Evolutionary conservation across 768 basidiomycete genomes (phyloP).

Genomic region (Auricularia auricula-judae): DNA sequence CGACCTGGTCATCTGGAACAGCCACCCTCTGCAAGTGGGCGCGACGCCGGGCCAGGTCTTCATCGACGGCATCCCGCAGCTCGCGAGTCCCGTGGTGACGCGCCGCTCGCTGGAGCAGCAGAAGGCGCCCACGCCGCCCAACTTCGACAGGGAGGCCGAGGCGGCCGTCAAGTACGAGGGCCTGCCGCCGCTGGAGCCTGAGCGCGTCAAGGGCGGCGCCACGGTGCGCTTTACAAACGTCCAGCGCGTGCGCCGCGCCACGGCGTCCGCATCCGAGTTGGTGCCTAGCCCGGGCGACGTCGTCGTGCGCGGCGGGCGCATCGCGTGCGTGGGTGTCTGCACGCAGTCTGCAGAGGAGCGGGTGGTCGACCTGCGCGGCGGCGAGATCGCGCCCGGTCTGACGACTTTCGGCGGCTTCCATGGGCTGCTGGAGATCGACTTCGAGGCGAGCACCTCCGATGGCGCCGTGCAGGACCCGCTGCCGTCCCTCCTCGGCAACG

Average conservation of each 20-base stretch:
- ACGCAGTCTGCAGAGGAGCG: slow-evolving; percentile 22
- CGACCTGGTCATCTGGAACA: slow-evolving; percentile 68
- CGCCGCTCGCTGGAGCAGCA: slow-evolving; percentile 23
- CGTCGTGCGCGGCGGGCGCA: slow-evolving; percentile 19
- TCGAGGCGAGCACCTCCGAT: slow-evolving; percentile 61
- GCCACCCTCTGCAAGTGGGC: slow-evolving; percentile 66
- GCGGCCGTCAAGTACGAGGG: slow-evolving; percentile 58
- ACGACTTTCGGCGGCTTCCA: slow-evolving; percentile 55
- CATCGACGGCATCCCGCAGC: slow-evolving; percentile 74
- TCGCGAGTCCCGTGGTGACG: slow-evolving; percentile 22
- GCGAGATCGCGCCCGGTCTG: slow-evolving; percentile 52
- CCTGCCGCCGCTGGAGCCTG: slow-evolving; percentile 55
- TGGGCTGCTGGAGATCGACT: slow-evolving; percentile 56
- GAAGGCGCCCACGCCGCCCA: slow-evolving; percentile 44
- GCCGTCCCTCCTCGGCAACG: slow-evolving; percentile 25
- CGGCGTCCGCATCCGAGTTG: not conserved
- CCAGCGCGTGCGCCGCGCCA: slow-evolving; percentile 26
- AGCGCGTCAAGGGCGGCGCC: slow-evolving; percentile 15
- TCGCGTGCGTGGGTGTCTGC: slow-evolving; percentile 17
- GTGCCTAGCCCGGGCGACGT: slow-evolving; percentile 6
- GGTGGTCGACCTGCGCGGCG: slow-evolving; percentile 51
- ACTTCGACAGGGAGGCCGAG: slow-evolving; percentile 58
- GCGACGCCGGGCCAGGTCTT: slow-evolving; percentile 74
- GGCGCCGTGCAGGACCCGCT: slow-evolving; percentile 51
- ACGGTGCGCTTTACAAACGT: slow-evolving; percentile 56